Evolutionary conservation across 2,329 filamentous ascomycete species (phyloP).

Genomic region (Talaromyces verruculosus): DNA sequence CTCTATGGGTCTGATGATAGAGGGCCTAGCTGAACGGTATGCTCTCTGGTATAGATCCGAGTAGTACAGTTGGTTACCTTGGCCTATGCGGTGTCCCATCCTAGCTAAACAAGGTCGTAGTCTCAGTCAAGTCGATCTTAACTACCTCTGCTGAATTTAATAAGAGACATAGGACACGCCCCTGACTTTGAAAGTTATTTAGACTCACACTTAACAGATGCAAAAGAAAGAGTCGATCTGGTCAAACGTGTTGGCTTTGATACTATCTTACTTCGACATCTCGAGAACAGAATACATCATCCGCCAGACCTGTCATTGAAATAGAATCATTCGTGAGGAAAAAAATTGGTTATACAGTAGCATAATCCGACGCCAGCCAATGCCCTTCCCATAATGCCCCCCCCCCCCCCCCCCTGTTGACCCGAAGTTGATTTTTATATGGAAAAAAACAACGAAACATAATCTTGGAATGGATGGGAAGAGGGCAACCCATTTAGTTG

Average conservation of each 20-base stretch:
- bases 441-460: conserved; percentile 11
- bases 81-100: no score
- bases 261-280: neutral
- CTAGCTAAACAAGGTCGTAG: neutral
- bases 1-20: no score
- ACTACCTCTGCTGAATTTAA: neutral
- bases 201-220: neutral
- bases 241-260: neutral
- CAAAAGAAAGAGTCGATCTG: neutral
- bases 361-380: conserved; percentile 16
- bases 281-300: conserved; percentile 3
- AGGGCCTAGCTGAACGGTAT: no score
- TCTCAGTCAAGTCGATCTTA: neutral
- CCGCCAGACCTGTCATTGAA: neutral
- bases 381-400: conserved; percentile 12
- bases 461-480: neutral
- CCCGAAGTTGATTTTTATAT: conserved; percentile 10
- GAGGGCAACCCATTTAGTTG: neutral
- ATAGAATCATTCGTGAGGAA: conserved; percentile 1
- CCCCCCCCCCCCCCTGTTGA: neutral
- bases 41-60: no score
- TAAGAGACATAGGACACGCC: neutral
- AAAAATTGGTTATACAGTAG: conserved; percentile 13
- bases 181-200: neutral
- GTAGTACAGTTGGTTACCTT: no score